Conservation (phyloP, 768 basidiomycete genomes). For the Russula sp. region DNA sequence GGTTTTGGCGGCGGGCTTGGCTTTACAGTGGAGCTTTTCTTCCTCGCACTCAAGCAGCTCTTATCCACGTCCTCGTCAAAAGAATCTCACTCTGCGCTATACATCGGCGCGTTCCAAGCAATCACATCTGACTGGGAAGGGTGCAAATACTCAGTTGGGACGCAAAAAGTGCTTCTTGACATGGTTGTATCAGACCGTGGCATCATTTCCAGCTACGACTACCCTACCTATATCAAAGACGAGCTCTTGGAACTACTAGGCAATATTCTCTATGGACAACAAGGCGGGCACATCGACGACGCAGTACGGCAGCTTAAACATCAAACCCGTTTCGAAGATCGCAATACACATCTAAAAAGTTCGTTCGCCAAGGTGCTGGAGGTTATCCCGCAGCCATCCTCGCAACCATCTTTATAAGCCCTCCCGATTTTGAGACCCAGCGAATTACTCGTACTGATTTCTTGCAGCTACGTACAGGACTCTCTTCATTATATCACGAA, state of each 20-base stretch:
- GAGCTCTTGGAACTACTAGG: not conserved
- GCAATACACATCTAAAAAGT: no score
- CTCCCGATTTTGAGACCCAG: no score
- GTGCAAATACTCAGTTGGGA: not conserved
- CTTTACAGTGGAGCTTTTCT: not conserved
- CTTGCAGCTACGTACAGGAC: no score
- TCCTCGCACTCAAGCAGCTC: not conserved
- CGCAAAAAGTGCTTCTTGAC: not conserved
- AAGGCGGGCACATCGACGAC: not conserved
- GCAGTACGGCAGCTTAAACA: not conserved
- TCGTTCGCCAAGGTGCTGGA: no score
- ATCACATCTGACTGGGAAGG: not conserved
- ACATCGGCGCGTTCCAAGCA: not conserved
- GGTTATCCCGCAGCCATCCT: no score
- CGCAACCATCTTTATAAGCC: no score
- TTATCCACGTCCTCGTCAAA: not conserved
- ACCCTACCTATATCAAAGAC: not conserved
- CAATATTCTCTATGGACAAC: not conserved
- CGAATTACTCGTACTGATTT: no score
- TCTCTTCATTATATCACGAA: no score
- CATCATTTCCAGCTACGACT: not conserved
- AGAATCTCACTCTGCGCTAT: not conserved
- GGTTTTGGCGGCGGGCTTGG: not conserved
- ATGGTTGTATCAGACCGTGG: not conserved
- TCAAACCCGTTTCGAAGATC: no score